Evolutionary conservation across 371 early-diverging fungal species (phyloP).

Genomic region (Mycotypha africana): DNA sequence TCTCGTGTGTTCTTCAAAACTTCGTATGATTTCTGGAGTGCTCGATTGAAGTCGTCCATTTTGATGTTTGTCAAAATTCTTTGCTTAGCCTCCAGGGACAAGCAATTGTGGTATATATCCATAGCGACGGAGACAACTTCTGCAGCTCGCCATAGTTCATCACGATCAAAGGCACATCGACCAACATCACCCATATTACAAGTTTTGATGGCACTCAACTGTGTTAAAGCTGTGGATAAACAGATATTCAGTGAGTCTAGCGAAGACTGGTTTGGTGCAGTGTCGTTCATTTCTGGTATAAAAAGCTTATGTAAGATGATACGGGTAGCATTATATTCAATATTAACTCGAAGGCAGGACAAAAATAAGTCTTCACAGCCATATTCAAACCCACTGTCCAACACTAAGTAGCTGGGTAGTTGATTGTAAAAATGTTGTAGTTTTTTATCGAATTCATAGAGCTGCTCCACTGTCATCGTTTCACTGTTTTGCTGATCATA

Average conservation of each 20-base stretch:
- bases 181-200: conserved; percentile 16
- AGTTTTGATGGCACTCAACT: conserved; percentile 24
- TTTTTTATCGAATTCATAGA: conserved; percentile 17
- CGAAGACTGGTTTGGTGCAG: conserved; percentile 15
- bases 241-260: conserved; percentile 28
- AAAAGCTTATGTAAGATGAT: conserved; percentile 35
- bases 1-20: conserved; percentile 22
- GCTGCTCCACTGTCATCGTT: conserved; percentile 17
- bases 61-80: conserved; percentile 15
- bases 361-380: conserved; percentile 24
- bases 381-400: conserved; percentile 32
- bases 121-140: conserved; percentile 28
- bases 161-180: conserved; percentile 32
- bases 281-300: conserved; percentile 25
- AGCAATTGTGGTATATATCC: conserved; percentile 18
- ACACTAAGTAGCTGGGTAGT: conserved; percentile 19
- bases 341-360: conserved; percentile 27
- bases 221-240: conserved; percentile 19
- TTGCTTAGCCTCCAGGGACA: conserved; percentile 7
- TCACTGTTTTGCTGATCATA: conserved; percentile 15
- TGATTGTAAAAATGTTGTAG: conserved; percentile 11
- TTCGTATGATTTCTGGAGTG: conserved; percentile 12
- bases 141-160: conserved; percentile 33
- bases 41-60: conserved; percentile 12
- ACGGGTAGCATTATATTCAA: conserved; percentile 34